A percentile compares a stretch with the other conserved stretches of the same genome.
Evolutionary conservation across 2,329 filamentous ascomycete species (phyloP).

Genomic region (Scopulariopsis brevicaulis): DNA sequence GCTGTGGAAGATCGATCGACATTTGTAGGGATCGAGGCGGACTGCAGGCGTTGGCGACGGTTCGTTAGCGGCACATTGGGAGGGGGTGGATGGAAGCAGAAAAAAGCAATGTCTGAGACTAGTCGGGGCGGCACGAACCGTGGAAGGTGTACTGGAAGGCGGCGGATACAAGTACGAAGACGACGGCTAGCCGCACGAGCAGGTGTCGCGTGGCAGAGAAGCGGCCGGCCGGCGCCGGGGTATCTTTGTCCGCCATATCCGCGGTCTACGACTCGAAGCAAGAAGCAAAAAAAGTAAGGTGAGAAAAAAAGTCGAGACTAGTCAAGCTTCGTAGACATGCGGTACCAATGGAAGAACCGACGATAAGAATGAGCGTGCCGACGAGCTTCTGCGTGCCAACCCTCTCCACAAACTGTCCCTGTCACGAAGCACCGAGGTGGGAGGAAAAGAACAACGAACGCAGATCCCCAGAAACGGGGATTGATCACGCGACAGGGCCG

Average conservation of each 20-base stretch:
- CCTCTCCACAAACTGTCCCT: background rate
- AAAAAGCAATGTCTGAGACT: background rate
- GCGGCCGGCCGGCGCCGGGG: background rate
- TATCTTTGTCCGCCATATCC: background rate
- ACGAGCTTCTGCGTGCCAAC: background rate
- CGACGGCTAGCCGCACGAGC: background rate
- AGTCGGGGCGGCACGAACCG: background rate
- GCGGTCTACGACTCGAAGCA: background rate
- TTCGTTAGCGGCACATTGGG: background rate
- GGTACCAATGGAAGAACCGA: background rate
- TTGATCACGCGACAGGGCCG: background rate
- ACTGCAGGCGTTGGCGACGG: background rate
- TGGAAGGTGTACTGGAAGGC: background rate
- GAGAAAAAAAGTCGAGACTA: background rate
- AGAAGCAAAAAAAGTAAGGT: background rate
- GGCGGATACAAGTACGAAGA: background rate
- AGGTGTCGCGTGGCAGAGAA: background rate
- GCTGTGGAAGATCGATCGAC: conserved; percentile 33
- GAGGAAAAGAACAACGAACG: background rate
- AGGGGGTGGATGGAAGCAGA: background rate
- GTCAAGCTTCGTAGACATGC: background rate
- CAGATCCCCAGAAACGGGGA: background rate
- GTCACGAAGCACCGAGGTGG: background rate
- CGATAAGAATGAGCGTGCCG: background rate
- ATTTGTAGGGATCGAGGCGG: conserved; percentile 37